Conservation (phyloP, 2,329 filamentous ascomycete genomes). For the Scedosporium dehoogii region DNA sequence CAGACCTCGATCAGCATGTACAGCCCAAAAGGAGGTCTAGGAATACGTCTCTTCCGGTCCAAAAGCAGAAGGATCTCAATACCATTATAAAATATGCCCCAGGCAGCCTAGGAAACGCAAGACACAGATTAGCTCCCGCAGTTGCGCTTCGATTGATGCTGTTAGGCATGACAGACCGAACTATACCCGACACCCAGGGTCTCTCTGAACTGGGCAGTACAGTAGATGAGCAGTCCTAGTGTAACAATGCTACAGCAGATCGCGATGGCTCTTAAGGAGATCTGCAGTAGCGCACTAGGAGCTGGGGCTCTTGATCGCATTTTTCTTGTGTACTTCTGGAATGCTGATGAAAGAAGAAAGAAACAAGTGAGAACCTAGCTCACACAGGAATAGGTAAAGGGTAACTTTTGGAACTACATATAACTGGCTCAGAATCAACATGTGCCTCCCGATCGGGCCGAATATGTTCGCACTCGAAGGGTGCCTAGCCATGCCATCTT, state of each 20-base stretch:
- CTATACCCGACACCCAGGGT: not conserved
- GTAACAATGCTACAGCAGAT: not conserved
- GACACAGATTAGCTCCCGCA: not conserved
- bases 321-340: not conserved
- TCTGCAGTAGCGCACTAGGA: not conserved
- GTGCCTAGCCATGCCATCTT: not conserved
- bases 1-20: not conserved
- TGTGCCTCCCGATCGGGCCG: no score
- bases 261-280: not conserved
- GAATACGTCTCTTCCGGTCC: not conserved
- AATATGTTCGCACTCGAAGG: not conserved
- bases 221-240: not conserved
- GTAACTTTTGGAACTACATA: not conserved
- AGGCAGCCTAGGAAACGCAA: not conserved
- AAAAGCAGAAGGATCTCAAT: not conserved
- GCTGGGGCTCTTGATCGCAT: not conserved
- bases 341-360: not conserved
- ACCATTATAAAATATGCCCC: not conserved
- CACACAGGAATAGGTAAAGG: not conserved
- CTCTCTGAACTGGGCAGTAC: not conserved
- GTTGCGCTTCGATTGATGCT: not conserved
- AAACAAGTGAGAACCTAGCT: not conserved
- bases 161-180: not conserved
- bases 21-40: not conserved
- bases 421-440: not conserved